phyloP scores from a whole-genome alignment of 2,329 filamentous ascomycete genomes.

The Cladosporium austrohemisphaericum region DNA sequence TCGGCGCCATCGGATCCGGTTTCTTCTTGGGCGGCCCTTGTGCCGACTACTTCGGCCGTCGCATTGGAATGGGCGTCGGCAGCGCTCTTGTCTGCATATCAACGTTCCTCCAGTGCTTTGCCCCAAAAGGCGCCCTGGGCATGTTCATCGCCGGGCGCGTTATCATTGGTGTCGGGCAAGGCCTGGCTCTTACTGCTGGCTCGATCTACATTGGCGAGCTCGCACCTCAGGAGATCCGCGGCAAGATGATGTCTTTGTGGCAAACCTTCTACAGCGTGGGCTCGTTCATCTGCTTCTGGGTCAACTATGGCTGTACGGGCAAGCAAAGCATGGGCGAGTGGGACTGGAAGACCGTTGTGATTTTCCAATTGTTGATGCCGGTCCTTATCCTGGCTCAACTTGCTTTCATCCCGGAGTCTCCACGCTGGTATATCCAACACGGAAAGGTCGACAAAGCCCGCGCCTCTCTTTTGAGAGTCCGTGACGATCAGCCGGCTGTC shows the following conservation, averaged over 20 bases:
- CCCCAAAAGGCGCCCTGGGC: constrained; percentile 58
- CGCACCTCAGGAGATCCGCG: constrained; percentile 60
- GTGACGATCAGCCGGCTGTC: constrained; percentile 62
- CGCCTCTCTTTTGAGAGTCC: constrained; percentile 55
- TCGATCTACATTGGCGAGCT: constrained; percentile 70
- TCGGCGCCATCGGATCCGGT: constrained; percentile 65
- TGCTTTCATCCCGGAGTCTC: constrained; percentile 64
- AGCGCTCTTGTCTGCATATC: constrained; percentile 63
- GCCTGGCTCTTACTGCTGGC: constrained; percentile 61
- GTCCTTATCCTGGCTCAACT: constrained; percentile 58
- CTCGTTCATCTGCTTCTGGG: constrained; percentile 59
- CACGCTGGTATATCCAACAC: constrained; percentile 64
- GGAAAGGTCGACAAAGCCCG: constrained; percentile 60
- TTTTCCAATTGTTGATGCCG: constrained; percentile 69
- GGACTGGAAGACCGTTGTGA: constrained; percentile 70
- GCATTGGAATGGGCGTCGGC: constrained; percentile 62
- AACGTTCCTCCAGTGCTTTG: constrained; percentile 65
- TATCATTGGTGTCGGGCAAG: constrained; percentile 67
- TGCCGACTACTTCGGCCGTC: constrained; percentile 44
- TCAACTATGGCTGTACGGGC: constrained; percentile 57
- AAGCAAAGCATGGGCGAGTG: constrained; percentile 54
- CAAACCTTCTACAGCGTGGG: constrained; percentile 65
- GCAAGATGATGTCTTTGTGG: constrained; percentile 67
- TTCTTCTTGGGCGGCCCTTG: constrained; percentile 66
- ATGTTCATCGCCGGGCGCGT: constrained; percentile 67